These are phyloP conservation scores for Potentilla sterilis DNA, from an alignment of 306 rosid genomes.

Conservation along the genomic window DNA sequence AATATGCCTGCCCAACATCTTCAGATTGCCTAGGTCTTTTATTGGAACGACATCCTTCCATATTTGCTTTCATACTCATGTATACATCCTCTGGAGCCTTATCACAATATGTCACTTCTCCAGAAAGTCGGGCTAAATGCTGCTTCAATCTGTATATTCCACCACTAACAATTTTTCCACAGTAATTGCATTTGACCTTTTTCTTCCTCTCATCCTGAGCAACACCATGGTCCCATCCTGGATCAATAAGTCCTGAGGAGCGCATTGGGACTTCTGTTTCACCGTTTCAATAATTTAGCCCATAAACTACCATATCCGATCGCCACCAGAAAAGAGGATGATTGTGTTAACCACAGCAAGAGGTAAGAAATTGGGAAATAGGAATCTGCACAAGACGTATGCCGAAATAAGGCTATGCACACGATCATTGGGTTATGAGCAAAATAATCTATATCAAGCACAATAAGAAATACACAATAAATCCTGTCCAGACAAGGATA, in stretches of 20 bases:
- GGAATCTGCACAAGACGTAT: not conserved
- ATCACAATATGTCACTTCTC: conserved; percentile 92
- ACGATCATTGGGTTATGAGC: not conserved
- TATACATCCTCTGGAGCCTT: conserved; percentile 95
- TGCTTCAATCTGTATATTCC: conserved; percentile 95
- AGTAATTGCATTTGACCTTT: conserved; percentile 95
- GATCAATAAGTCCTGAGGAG: conserved; percentile 81
- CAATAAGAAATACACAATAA: not conserved
- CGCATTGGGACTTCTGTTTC: conserved; percentile 62
- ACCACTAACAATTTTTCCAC: conserved; percentile 96
- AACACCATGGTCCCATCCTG: conserved; percentile 96
- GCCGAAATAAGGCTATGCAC: not conserved
- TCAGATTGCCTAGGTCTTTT: conserved; percentile 68
- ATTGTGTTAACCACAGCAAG: not conserved
- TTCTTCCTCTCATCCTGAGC: conserved; percentile 97
- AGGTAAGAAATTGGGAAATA: conserved; percentile 2
- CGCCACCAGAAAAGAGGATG: not conserved
- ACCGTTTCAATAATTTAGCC: conserved; percentile 17
- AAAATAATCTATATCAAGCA: not conserved
- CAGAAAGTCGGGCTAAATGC: conserved; percentile 97
- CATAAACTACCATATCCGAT: conserved; percentile 21
- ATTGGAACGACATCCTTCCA: conserved; percentile 79
- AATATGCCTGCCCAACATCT: conserved; percentile 59
- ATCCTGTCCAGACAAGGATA: not conserved
- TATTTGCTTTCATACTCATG: conserved; percentile 79